Percentiles rank a stretch among this genome's conserved stretches.
phyloP scores from a whole-genome alignment of 1,284 basidiomycete species.

The Gyrodon tennesseensis region DNA sequence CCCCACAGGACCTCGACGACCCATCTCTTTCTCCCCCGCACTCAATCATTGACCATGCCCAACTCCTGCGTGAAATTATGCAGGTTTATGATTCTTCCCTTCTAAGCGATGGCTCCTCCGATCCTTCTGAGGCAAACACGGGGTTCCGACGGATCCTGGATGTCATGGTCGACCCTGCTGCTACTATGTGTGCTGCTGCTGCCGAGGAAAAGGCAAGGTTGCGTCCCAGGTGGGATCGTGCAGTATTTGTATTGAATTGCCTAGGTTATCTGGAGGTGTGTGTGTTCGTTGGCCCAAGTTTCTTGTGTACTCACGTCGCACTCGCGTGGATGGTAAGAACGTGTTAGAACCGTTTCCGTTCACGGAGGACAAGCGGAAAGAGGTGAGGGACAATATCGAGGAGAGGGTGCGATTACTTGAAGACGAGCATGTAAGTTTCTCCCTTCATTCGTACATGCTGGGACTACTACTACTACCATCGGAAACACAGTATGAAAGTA shows the following conservation, averaged over 20 bases:
- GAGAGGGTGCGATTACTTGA: conserved; percentile 65
- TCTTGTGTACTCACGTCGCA: conserved; percentile 4
- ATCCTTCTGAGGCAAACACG: conserved; percentile 17
- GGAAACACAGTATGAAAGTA: conserved; percentile 60
- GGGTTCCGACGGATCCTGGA: conserved; percentile 68
- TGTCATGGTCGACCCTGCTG: conserved; percentile 77
- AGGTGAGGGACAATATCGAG: conserved; percentile 65
- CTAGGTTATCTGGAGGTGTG: conserved; percentile 72
- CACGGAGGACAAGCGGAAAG: conserved; percentile 60
- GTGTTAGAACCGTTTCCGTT: conserved; percentile 74
- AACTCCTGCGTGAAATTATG: conserved; percentile 86
- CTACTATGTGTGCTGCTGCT: conserved; percentile 71
- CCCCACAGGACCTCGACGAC: conserved; percentile 70
- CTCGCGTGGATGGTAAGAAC: conserved; percentile 49
- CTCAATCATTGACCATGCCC: conserved; percentile 75
- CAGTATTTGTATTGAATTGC: conserved; percentile 83
- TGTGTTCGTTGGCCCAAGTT: neutral
- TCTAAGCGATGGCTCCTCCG: conserved; percentile 53
- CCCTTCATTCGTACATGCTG: neutral
- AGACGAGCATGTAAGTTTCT: conserved; percentile 71
- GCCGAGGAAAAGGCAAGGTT: conserved; percentile 64
- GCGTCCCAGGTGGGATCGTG: conserved; percentile 69
- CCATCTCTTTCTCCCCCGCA: conserved; percentile 74
- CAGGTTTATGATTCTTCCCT: conserved; percentile 83
- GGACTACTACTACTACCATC: neutral